Percentiles rank a stretch among this genome's conserved stretches.
Conservation (phyloP, 345 rosid species). For the Syzygium aqueum region DNA sequence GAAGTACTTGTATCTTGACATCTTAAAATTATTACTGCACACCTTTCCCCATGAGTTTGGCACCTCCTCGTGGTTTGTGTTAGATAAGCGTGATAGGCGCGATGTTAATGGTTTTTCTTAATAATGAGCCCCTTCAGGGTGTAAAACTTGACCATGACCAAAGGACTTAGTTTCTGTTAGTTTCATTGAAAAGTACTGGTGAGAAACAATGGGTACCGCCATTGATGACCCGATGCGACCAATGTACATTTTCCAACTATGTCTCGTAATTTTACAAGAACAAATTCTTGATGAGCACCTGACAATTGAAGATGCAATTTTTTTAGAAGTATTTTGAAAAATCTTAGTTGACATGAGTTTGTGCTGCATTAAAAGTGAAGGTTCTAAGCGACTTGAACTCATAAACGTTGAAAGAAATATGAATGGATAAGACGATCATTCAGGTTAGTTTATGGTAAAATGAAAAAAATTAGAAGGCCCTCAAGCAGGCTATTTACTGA, state of each 20-base stretch:
- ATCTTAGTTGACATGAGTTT: background rate
- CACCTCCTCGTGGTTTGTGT: background rate
- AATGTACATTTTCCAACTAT: background rate
- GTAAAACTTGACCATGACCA: background rate
- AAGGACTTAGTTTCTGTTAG: background rate
- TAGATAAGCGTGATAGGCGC: background rate
- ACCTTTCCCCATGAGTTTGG: background rate
- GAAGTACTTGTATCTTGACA: background rate
- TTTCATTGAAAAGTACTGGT: background rate
- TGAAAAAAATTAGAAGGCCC: background rate
- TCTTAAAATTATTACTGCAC: background rate
- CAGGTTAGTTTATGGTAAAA: background rate
- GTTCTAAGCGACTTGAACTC: background rate
- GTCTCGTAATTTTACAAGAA: background rate
- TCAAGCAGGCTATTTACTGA: background rate
- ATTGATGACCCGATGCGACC: background rate
- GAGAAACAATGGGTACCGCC: background rate
- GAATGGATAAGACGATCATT: background rate
- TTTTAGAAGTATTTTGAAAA: background rate
- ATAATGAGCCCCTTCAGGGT: background rate
- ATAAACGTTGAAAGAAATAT: background rate
- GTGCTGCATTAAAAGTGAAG: background rate
- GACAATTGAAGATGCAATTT: background rate
- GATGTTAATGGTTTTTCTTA: background rate
- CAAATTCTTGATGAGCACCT: background rate